Percentiles rank a stretch among this genome's conserved stretches.
Evolutionary conservation across 2,329 filamentous ascomycete species (phyloP).

Genomic region (Alternaria sp.): DNA sequence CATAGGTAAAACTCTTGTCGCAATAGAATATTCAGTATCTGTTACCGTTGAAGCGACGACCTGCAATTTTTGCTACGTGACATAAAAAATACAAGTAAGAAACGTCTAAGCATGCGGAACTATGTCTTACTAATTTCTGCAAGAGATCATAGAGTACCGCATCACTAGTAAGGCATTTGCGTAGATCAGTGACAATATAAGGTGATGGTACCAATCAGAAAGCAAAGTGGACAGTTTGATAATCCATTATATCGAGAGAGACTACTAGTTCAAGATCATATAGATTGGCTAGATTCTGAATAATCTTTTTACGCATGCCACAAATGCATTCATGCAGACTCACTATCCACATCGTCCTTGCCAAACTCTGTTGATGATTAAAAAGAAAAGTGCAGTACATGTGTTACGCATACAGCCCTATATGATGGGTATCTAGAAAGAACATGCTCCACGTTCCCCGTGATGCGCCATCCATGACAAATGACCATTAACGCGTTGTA

Average conservation of each 20-base stretch:
- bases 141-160: background rate
- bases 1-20: background rate
- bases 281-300: background rate
- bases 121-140: background rate
- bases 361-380: background rate
- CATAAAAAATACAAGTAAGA: background rate
- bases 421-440: slow-evolving; percentile 10
- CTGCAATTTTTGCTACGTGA: too few species aligned
- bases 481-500: background rate
- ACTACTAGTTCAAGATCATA: background rate
- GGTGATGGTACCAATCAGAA: background rate
- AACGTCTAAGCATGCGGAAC: background rate
- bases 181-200: background rate
- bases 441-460: background rate
- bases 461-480: background rate
- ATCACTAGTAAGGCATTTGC: background rate
- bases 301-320: background rate
- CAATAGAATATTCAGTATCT: too few species aligned
- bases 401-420: slow-evolving; percentile 7
- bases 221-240: background rate
- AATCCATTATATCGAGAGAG: background rate
- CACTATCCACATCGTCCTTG: background rate
- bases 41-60: background rate
- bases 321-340: background rate
- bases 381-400: background rate